phyloP scores from a whole-genome alignment of 768 basidiomycete species.

The Leccinellum rugosiceps region DNA sequence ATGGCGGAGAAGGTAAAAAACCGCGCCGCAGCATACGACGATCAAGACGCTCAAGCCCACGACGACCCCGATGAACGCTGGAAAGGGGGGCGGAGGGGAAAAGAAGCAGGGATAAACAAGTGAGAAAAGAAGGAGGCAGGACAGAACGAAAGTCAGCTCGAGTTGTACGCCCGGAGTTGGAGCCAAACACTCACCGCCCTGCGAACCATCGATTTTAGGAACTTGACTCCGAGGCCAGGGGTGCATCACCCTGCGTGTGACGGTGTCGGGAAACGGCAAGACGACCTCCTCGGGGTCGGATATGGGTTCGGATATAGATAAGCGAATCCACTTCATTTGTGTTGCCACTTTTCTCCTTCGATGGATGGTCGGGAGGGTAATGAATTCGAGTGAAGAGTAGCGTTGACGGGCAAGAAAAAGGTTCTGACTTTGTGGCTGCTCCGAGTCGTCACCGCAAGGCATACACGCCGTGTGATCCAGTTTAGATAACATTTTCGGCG shows the following conservation, averaged over 20 bases:
- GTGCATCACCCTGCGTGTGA: background rate
- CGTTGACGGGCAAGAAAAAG: background rate
- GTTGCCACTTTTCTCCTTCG: background rate
- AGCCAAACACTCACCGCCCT: conserved; percentile 38
- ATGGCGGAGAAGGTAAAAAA: conserved; percentile 54
- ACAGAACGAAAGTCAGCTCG: background rate
- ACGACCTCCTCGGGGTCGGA: background rate
- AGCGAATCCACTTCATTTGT: background rate
- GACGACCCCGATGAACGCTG: conserved; percentile 60
- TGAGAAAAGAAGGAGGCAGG: background rate
- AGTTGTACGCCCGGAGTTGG: background rate
- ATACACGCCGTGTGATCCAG: background rate
- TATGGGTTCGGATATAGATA: background rate
- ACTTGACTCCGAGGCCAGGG: conserved; percentile 27
- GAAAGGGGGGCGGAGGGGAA: background rate
- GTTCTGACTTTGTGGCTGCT: background rate
- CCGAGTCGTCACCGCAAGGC: background rate
- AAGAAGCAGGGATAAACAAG: background rate
- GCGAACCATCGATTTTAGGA: conserved; percentile 50
- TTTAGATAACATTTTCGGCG: background rate
- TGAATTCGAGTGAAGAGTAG: background rate
- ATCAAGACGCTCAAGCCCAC: conserved; percentile 54
- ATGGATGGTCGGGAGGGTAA: background rate
- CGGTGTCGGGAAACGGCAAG: background rate
- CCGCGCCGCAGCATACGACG: conserved; percentile 47